Base-by-base conservation (phyloP, 257 asterid species). In the Solanum paucissectum region DNA sequence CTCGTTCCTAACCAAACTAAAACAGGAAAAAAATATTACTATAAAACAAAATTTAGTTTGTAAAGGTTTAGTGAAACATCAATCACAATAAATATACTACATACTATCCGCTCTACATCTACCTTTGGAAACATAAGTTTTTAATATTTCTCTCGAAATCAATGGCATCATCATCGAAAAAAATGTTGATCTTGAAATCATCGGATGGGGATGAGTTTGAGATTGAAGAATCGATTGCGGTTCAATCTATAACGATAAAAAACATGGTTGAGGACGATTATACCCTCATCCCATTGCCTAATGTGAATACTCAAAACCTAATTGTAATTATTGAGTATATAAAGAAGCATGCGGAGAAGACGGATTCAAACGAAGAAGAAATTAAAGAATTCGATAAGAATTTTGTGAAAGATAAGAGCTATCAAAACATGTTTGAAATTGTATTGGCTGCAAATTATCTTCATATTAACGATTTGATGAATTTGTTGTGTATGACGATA, bases 251-350 rank as follows among this genome's bases (percentile, higher is more conserved):
- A 36, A 62, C 60, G 6, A 83, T 69, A 4, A 86, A 85, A 44
- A 64, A 85, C 66, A 68, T 88, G 83, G 89, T 84, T n/a, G 88
- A 87, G 14, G 89, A 82, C 52, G 66, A 25, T 69, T 18, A 60
- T 86, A 77, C 29, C 64, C 29, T 16, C 14, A 75, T 73, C 32
- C 89, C 90, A 5, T 75, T 89, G 9, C 88, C 81, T 6, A 42
- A 84, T 20, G 86, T 89, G 10, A 33, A 71, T 49, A 44, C 82
- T 5, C 18, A 44, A 55, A 82, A 62, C 34, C 90, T 90, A 58
- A 29, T 37, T 6, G 6, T 11, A 23, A 64, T 87, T 49, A 14
- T 81, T 55, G 32, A 10, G 4, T 90, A 77, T 74, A 34, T 79
- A 34, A 84, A 88, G 12, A 86, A 75, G 2, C 90, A 86, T 29